A percentile compares a stretch with the other conserved stretches of the same genome.
Conservation (phyloP, 805 yeast genomes). For the Ogataea pignaliae region DNA sequence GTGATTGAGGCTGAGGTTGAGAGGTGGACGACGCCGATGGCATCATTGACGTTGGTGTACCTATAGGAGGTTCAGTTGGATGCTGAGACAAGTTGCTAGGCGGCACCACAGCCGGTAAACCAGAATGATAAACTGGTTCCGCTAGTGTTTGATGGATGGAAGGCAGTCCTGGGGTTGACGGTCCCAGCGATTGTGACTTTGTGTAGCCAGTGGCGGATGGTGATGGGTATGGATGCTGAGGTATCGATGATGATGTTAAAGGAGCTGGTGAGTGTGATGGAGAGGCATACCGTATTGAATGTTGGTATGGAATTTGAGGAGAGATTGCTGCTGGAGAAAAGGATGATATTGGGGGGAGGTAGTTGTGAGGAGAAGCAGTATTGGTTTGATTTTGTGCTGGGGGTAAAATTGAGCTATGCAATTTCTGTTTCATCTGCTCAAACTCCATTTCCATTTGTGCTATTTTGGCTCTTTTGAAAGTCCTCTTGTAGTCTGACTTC, state of each 20-base stretch:
- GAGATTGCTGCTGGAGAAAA: conserved; percentile 8
- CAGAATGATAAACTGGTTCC: background rate
- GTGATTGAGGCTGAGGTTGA: background rate
- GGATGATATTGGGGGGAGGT: conserved; percentile 12
- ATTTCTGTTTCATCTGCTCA: conserved; percentile 49
- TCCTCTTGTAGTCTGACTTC: conserved; percentile 79
- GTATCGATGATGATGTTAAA: background rate
- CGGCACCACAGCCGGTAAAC: background rate
- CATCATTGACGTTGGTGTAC: background rate
- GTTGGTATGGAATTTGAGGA: conserved; percentile 6
- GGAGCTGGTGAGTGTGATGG: conserved; percentile 13
- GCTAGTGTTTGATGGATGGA: conserved; percentile 1
- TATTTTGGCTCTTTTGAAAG: conserved; percentile 79
- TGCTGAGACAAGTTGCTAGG: background rate
- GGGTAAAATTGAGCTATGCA: conserved; percentile 2
- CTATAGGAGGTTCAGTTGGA: background rate
- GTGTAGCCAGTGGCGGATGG: background rate
- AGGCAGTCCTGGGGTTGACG: background rate
- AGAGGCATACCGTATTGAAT: conserved; percentile 3
- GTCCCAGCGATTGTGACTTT: background rate
- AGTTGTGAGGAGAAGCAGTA: conserved; percentile 5
- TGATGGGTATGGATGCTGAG: conserved; percentile 1
- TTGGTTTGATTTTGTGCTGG: conserved; percentile 1
- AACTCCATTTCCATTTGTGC: conserved; percentile 80
- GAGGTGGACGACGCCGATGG: background rate